phyloP scores from a whole-genome alignment of 148 eudicot species.

The Heliosperma pusillum region DNA sequence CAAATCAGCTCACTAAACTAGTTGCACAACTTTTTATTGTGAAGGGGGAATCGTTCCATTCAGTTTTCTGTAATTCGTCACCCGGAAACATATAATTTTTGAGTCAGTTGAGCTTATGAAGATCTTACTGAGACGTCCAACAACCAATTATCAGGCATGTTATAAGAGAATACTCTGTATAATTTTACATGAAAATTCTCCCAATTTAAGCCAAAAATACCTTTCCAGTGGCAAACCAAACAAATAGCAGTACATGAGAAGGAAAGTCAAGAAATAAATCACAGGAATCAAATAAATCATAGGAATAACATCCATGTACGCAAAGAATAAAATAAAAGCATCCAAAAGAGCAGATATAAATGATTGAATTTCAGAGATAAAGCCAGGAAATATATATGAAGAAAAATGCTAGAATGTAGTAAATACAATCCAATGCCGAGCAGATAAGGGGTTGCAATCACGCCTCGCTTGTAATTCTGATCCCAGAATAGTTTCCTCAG shows the following conservation, averaged over 20 bases:
- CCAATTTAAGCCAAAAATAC: no score
- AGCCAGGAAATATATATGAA: not conserved
- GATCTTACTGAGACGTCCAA: no score
- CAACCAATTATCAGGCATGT: no score
- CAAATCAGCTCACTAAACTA: no score
- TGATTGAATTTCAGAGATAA: not conserved
- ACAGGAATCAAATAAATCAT: no score
- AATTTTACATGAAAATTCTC: no score
- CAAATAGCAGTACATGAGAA: not conserved
- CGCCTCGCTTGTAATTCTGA: conserved; percentile 87
- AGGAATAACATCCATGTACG: not conserved
- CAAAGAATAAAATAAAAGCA: not conserved
- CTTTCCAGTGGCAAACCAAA: not conserved
- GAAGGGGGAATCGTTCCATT: no score
- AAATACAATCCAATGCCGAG: conserved; percentile 89
- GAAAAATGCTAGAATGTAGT: not conserved
- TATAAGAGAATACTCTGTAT: no score
- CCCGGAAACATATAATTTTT: no score
- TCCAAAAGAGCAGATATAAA: not conserved
- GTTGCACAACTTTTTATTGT: no score
- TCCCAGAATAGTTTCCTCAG: conserved; percentile 74
- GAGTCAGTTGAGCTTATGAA: no score
- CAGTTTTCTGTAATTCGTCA: no score
- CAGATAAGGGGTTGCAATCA: conserved; percentile 76
- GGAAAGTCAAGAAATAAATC: not conserved